Evolutionary conservation across 371 early-diverging fungal genomes (phyloP).

Genomic region (Amoeboaphelidium protococcarum): DNA sequence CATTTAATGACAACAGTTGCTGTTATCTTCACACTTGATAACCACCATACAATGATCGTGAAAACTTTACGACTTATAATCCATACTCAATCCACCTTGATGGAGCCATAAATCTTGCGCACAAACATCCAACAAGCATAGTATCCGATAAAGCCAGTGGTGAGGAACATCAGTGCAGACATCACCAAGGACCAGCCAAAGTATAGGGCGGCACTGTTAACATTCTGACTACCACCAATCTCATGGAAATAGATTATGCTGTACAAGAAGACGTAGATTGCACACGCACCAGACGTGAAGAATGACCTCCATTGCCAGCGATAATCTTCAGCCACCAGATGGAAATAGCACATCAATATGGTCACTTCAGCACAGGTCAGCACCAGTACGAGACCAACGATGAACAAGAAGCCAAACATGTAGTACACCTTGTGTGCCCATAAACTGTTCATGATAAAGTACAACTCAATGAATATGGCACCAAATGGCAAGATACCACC

Average conservation of each 20-base stretch:
- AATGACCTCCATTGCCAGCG: conserved; percentile 87
- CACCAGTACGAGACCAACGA: conserved; percentile 46
- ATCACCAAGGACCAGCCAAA: conserved; percentile 70
- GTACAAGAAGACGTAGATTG: conserved; percentile 65
- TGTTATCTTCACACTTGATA: neutral
- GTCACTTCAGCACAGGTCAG: conserved; percentile 58
- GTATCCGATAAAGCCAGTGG: conserved; percentile 58
- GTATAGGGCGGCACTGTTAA: conserved; percentile 50
- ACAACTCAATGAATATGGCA: conserved; percentile 59
- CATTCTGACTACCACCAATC: no score
- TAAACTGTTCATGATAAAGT: conserved; percentile 56
- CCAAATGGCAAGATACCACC: conserved; percentile 70
- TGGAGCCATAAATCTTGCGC: conserved; percentile 36
- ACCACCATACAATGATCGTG: no score
- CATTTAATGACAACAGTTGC: neutral
- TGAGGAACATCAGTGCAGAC: conserved; percentile 21
- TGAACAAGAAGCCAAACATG: conserved; percentile 46
- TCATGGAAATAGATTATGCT: conserved; percentile 48
- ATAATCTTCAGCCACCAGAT: conserved; percentile 70
- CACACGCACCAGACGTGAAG: conserved; percentile 57
- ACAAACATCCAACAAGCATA: conserved; percentile 43
- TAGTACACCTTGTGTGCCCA: conserved; percentile 64
- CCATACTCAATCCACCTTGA: neutral
- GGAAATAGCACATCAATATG: conserved; percentile 69
- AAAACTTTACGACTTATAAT: neutral